These are phyloP conservation scores for Echites panduratus DNA, from an alignment of 257 asterid species.

Conservation along the genomic window DNA sequence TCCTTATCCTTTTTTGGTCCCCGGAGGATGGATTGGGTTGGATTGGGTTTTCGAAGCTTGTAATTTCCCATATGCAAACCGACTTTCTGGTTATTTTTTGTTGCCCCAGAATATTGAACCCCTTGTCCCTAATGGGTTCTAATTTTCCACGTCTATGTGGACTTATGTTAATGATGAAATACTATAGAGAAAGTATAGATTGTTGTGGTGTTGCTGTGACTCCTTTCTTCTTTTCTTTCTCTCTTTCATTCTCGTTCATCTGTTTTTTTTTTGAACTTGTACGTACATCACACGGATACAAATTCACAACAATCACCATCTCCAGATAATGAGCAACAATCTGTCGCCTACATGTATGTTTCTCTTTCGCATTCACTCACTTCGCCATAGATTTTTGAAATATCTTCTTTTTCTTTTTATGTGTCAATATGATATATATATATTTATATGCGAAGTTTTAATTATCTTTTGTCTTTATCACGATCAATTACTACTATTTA, in stretches of 20 bases:
- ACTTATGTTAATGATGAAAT: slow-evolving; percentile 12
- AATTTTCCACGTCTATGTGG: slow-evolving; percentile 12
- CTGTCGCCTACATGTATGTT: background rate
- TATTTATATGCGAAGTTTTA: background rate
- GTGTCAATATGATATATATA: no score
- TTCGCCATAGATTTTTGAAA: background rate
- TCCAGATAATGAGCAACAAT: background rate
- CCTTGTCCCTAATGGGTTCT: slow-evolving; percentile 7
- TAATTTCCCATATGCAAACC: slow-evolving; percentile 15
- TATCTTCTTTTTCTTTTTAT: background rate
- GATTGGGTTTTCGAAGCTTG: slow-evolving; percentile 8
- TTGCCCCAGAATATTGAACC: slow-evolving; percentile 8
- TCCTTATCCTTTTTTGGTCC: background rate
- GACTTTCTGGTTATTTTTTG: slow-evolving; percentile 11
- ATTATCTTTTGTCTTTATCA: background rate
- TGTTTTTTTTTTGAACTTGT: background rate
- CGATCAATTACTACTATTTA: background rate
- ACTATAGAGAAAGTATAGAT: slow-evolving; percentile 12
- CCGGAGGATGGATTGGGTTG: background rate
- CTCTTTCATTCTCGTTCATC: background rate
- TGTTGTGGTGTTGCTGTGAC: background rate
- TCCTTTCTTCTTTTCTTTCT: background rate
- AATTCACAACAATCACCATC: background rate
- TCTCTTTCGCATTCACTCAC: background rate
- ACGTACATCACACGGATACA: background rate